phyloP scores from a whole-genome alignment of 2,329 filamentous ascomycete species.

The Domatiomyces globalis region DNA sequence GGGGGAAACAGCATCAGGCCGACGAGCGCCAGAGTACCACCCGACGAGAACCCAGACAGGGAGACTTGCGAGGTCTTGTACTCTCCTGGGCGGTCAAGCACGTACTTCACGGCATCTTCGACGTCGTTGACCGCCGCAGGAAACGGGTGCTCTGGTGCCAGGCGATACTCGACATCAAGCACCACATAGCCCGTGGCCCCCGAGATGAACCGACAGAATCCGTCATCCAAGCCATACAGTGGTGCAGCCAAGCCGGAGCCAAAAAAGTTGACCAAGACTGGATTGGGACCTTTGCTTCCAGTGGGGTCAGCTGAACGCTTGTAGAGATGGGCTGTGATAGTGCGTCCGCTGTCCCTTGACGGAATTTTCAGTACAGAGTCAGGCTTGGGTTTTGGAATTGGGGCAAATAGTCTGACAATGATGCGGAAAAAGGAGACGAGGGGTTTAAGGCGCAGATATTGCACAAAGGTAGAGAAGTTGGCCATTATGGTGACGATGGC shows the following conservation, averaged over 20 bases:
- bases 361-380: slow-evolving; percentile 25
- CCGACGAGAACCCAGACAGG: no score
- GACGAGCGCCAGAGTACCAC: no score
- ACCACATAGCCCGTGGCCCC: slow-evolving; percentile 32
- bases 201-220: no score
- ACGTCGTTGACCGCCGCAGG: slow-evolving; percentile 43
- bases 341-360: slow-evolving; percentile 37
- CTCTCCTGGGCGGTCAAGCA: background rate
- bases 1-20: no score
- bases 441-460: no score
- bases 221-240: slow-evolving; percentile 37
- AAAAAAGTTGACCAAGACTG: slow-evolving; percentile 43
- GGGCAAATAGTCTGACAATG: no score
- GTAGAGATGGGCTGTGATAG: slow-evolving; percentile 23
- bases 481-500: no score
- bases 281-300: slow-evolving; percentile 25
- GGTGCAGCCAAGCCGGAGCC: slow-evolving; percentile 34
- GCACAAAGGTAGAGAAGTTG: no score
- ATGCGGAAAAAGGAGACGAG: no score
- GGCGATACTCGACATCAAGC: slow-evolving; percentile 44
- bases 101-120: slow-evolving; percentile 36
- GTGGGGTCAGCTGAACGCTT: slow-evolving; percentile 17
- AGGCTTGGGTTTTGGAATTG: no score
- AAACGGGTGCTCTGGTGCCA: slow-evolving; percentile 46
- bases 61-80: no score